Evolutionary conservation across 352 stramenopile genomes (phyloP), one percentile per base, ranked within the genome.

Genomic region (Phytophthora uliginosa): DNA sequence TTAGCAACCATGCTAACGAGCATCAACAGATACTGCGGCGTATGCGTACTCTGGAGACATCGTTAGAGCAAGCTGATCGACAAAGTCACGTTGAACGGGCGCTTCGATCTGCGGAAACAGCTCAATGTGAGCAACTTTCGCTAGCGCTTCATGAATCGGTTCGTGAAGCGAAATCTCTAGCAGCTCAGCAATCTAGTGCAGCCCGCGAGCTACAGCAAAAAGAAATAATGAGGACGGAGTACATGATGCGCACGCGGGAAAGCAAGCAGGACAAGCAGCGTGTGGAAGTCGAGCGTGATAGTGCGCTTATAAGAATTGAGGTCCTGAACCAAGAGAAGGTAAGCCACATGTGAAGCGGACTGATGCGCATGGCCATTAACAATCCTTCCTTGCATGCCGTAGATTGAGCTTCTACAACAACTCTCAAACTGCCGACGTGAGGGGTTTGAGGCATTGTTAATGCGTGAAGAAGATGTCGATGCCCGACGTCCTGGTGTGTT

Each of bases 401-500:
- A 89, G 69, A 31, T 59, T 3, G 76, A 82, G 24, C 40, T 91
- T 1, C 33, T 51, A 24, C 67, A 72, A n/a, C 64, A 83, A 33
- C 70, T 95, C 0, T 60, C 82, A 47, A 73, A 86, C 2, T 83
- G 70, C 48, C 74, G 77, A 10, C 71, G 68, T 7, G 86, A 94
- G 51, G 77, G 76, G 0, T 40, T 75, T 2, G 88, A 93, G 47
- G 42, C 71, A 7, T 66, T 95, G 0, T 55, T 67, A 26, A 95
- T 95, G 86, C 78, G 88, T 3, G 88, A 95, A 78, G 88, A 95
- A 79, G 88, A 95, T 31, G 59, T 83, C 1, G 71, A 91, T 48
- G 81, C 81, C 45, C 82, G 72, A 6, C 86, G 82, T 28, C 74
- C 71, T 18, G 82, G 76, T 5, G 47, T 91, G 4, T 92, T 90